Conservation (phyloP, 768 basidiomycete species). For the Trametes gibbosa region DNA sequence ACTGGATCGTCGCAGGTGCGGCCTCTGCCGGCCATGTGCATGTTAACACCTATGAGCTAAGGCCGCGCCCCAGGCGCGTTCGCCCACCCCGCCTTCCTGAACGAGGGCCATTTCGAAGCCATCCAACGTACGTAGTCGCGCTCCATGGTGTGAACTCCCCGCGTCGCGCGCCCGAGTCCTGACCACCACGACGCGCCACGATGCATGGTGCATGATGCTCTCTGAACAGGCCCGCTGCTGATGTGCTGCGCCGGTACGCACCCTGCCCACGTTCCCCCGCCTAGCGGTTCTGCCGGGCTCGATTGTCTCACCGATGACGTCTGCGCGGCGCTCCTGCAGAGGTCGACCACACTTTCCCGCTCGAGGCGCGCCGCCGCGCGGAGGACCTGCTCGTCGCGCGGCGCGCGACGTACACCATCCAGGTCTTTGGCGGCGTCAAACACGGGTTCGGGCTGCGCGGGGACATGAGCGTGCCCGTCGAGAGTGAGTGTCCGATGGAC, state of each 20-base stretch:
- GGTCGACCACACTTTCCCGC: constrained; percentile 52
- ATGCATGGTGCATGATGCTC: no score
- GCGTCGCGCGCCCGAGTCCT: no score
- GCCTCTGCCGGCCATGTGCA: no score
- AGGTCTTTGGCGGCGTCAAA: constrained; percentile 47
- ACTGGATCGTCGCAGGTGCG: constrained; percentile 48
- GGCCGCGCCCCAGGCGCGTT: constrained; percentile 45
- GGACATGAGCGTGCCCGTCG: neutral
- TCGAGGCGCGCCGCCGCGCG: constrained; percentile 48
- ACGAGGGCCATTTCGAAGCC: constrained; percentile 45
- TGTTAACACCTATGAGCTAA: neutral
- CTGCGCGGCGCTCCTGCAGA: no score
- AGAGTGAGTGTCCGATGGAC: neutral
- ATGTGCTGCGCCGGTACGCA: constrained; percentile 52
- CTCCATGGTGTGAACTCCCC: neutral
- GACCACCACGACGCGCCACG: no score
- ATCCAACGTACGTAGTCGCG: constrained; percentile 40
- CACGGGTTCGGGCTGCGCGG: constrained; percentile 32
- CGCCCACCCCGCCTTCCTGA: constrained; percentile 52
- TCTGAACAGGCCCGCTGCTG: constrained; percentile 47
- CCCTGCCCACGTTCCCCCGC: neutral
- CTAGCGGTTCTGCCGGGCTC: no score
- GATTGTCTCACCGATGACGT: no score
- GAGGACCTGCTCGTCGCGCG: constrained; percentile 54
- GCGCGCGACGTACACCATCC: constrained; percentile 54